These are phyloP conservation scores for Oenanthe javanica DNA, from an alignment of 140 eudicot genomes.

Conservation along the genomic window DNA sequence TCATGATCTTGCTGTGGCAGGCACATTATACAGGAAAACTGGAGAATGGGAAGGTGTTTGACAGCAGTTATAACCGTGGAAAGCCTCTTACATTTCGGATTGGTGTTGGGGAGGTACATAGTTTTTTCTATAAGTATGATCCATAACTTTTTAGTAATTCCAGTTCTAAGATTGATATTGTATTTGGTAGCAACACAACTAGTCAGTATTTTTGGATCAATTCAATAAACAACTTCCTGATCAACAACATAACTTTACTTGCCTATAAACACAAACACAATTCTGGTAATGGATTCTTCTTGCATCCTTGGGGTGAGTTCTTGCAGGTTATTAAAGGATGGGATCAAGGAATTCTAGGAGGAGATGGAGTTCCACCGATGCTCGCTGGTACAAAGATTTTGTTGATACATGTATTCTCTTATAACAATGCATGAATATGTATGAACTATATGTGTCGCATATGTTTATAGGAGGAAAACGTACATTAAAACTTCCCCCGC, in stretches of 20 bases:
- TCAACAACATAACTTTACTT: background rate
- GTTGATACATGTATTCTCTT: background rate
- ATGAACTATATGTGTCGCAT: background rate
- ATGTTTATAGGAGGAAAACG: constrained; percentile 67
- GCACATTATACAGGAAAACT: constrained; percentile 87
- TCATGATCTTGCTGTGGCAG: constrained; percentile 23
- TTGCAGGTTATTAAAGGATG: constrained; percentile 85
- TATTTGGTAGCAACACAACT: background rate
- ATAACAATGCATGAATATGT: background rate
- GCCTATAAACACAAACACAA: background rate
- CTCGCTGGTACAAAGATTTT: constrained; percentile 45
- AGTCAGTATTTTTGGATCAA: no score
- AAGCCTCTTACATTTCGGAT: constrained; percentile 85
- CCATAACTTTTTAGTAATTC: no score
- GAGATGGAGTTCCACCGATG: constrained; percentile 95
- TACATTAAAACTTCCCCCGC: constrained; percentile 65
- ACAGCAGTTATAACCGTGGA: constrained; percentile 94
- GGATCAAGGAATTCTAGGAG: constrained; percentile 92
- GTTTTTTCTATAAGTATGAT: no score
- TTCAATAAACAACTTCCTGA: background rate
- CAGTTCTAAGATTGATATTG: background rate
- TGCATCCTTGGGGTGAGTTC: background rate
- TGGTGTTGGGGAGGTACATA: constrained; percentile 88
- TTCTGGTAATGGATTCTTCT: background rate
- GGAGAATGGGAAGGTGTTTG: constrained; percentile 75